Percentiles rank a stretch among this genome's conserved stretches.
phyloP scores from a whole-genome alignment of 768 basidiomycete genomes.

The Boletus sp. region DNA sequence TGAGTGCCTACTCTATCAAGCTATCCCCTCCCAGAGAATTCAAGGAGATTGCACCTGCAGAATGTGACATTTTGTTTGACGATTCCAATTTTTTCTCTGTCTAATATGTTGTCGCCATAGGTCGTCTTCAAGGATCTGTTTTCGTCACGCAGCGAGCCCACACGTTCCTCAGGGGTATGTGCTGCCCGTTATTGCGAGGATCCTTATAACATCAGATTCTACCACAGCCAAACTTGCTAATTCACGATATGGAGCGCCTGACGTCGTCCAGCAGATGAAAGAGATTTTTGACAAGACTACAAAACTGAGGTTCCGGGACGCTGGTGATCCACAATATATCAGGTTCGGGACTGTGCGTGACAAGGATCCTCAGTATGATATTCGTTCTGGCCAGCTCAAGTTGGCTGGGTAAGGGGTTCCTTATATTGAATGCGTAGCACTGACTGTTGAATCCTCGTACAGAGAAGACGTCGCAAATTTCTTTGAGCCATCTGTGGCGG shows the following conservation, averaged over 20 bases:
- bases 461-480: conserved; percentile 37
- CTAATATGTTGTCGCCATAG: conserved; percentile 15
- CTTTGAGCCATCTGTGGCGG: conserved; percentile 42
- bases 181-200: background rate
- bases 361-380: conserved; percentile 32
- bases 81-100: background rate
- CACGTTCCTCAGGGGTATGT: conserved; percentile 27
- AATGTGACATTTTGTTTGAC: conserved; percentile 17
- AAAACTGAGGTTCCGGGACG: conserved; percentile 40
- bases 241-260: conserved; percentile 27
- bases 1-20: conserved; percentile 36
- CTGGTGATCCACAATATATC: conserved; percentile 33
- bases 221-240: conserved; percentile 26
- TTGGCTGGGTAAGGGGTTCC: conserved; percentile 31
- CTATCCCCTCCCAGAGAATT: conserved; percentile 21
- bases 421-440: background rate
- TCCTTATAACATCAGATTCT: background rate
- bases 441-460: background rate
- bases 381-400: conserved; percentile 36
- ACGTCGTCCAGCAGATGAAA: conserved; percentile 33
- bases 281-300: conserved; percentile 35
- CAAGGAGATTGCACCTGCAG: conserved; percentile 35
- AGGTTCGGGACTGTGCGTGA: conserved; percentile 37
- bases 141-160: conserved; percentile 32
- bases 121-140: conserved; percentile 38